Base-by-base conservation (phyloP, 2,329 filamentous ascomycete genomes). In the Fusarium sp. region DNA sequence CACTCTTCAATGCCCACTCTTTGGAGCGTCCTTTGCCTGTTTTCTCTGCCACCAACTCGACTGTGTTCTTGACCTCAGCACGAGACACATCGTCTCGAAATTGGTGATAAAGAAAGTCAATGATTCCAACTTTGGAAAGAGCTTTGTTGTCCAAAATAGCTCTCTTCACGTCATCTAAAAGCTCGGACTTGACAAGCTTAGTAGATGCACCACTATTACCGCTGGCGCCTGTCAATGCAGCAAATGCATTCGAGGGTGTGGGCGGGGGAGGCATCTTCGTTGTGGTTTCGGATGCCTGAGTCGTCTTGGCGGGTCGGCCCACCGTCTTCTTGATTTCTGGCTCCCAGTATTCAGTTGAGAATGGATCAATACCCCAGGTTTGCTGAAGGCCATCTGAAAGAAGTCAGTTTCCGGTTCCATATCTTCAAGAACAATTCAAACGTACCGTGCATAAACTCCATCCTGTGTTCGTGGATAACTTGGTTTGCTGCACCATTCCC, bases 341-440 rank as follows among this genome's bases (percentile, higher is more conserved):
- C 30, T 84, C 81, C 96, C 96, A 98, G 79, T 98, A 98, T 1
- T 83, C 79, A 0, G 88, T 89, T 0, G 93, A 94, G 77, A 95
- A 97, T 0, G 96, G 96, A 75, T 99, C 90, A 69, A 99, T 95
- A 10, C 80, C 77, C 49, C 79, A 78, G 49, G 80, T 89, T 80
- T 78, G 81, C 40, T 86, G 80, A 16, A 88, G 81, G 59, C 78
- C 76, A 56, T 84, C 85, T 86, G 67, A 11, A 57, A 20, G 16
- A 13, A 73, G 74, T 74, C 54, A 76, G 68, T 58, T 41, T n/a
- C 9, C 55, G 42, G 30, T 25, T 20, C 20, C 32, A 10, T 14
- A 16, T 34, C 12, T 20, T 14, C 18, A 34, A 7, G 9, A 20
- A 7, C 14, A 16, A 27, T 14, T 18, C 49, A 42, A 51, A 82